phyloP scores from a whole-genome alignment of 208 protist genomes.

The Acanthamoeba sp. region DNA sequence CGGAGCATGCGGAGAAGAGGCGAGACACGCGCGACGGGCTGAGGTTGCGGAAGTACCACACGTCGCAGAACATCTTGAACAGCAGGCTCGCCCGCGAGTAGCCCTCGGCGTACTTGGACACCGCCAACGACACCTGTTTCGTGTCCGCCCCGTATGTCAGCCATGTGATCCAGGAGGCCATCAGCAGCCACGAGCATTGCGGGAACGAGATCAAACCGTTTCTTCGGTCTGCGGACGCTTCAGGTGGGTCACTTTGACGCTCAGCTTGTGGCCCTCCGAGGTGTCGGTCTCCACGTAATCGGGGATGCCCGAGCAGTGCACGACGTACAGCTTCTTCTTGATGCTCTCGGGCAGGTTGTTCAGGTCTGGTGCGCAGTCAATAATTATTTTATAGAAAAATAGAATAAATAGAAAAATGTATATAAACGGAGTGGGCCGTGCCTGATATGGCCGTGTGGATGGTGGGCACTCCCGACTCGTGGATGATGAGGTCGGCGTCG shows the following conservation, averaged over 20 bases:
- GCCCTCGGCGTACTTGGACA: conserved; percentile 34
- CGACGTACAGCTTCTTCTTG: conserved; percentile 77
- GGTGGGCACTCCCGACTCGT: conserved; percentile 87
- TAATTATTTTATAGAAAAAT: not conserved
- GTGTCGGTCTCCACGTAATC: not conserved
- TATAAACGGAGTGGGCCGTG: not conserved
- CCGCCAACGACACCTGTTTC: not conserved
- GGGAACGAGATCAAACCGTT: not conserved
- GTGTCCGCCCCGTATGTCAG: too few relatives aligned
- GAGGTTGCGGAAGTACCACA: conserved; percentile 49
- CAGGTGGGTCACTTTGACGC: conserved; percentile 21
- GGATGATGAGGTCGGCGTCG: conserved; percentile 85
- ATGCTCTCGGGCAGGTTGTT: conserved; percentile 76
- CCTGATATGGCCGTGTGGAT: conserved; percentile 83
- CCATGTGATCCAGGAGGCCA: too few relatives aligned
- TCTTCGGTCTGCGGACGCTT: conserved; percentile 31
- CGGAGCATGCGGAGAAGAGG: conserved; percentile 10
- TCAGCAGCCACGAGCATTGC: too few relatives aligned
- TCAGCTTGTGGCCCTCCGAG: not conserved
- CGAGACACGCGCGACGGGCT: not conserved
- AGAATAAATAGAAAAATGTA: not conserved
- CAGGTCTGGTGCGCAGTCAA: conserved; percentile 1
- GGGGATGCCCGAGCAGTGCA: conserved; percentile 74
- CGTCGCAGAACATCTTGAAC: conserved; percentile 40
- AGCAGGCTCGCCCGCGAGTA: conserved; percentile 22